Conservation (phyloP, 805 yeast species). For the Metschnikowia continentalis region DNA sequence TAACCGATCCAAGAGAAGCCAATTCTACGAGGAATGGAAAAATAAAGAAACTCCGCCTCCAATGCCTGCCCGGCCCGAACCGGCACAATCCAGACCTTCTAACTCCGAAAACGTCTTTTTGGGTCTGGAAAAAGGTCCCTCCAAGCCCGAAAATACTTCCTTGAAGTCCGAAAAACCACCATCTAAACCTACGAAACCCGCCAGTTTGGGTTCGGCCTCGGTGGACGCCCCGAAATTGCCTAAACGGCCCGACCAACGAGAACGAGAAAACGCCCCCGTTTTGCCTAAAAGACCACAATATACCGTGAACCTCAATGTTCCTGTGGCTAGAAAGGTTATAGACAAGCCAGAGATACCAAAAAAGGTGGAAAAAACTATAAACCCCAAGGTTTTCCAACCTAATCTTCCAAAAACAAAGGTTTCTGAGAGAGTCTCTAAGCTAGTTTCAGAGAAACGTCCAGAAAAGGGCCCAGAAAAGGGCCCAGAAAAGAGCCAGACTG, state of each 20-base stretch:
- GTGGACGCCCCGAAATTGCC: not conserved
- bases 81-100: not conserved
- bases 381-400: too few species aligned
- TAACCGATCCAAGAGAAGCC: slow-evolving; percentile 13
- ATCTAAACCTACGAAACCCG: not conserved
- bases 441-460: too few species aligned
- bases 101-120: too few species aligned
- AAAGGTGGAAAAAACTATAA: not conserved
- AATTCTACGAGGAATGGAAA: slow-evolving; percentile 7
- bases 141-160: too few species aligned
- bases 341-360: not conserved
- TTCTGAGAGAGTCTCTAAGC: too few species aligned
- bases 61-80: slow-evolving; percentile 8
- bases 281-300: slow-evolving; percentile 9
- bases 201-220: not conserved
- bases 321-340: not conserved
- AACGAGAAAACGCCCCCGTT: slow-evolving; percentile 6
- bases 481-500: too few species aligned
- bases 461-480: too few species aligned
- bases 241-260: not conserved
- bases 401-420: too few species aligned
- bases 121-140: too few species aligned
- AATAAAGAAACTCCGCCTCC: slow-evolving; percentile 16
- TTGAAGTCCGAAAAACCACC: not conserved
- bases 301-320: not conserved